Evolutionary conservation across 257 asterid species (phyloP), one percentile per base, ranked within the genome.

Genomic region (Solanum pinnatisectum): DNA sequence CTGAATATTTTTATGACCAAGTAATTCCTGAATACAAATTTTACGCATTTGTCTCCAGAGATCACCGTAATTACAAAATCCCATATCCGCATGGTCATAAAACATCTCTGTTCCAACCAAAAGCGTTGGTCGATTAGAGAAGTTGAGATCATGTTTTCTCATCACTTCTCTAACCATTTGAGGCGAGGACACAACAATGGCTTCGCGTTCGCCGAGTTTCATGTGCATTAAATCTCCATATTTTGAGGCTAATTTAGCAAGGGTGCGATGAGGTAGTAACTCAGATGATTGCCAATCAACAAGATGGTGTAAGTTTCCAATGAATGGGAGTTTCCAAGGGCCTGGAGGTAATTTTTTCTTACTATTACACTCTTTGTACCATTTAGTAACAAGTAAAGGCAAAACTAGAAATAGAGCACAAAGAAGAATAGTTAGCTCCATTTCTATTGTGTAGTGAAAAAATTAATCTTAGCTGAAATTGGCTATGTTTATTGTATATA

Each of bases 221-320:
- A 89, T 67, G 78, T 77, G 89, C 91, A 90, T 49, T 10, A 90
- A 14, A 8, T 87, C 79, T 10, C 93, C 94, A 52, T 86, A 78
- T 40, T 87, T 91, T 27, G 60, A 60, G 83, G 92, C 56, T 18
- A 92, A 32, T 12, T 73, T 77, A 4, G 36, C 23, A 11, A 92
- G 93, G 6, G 77, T 30, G 1, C 81, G 90, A 87, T 90, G 91
- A 4, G 90, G 90, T 9, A 86, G 88, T 8, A 72, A 84, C 32
- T 89, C 92, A 8, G 85, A 42, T 18, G 84, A 78, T 78, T 78
- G 33, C 63, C 84, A 78, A 22, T 42, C 84, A 8, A 78, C 3
- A 78, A 92, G 33, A 88, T 90, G 94, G 89, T 92, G 94, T 59
- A 92, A 87, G 89, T 91, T 91, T 82, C 94, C 94, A 10, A 92